A percentile compares a stretch with the other conserved stretches of the same genome.
Conservation (phyloP, 257 asterid genomes). For the Verbena officinalis region DNA sequence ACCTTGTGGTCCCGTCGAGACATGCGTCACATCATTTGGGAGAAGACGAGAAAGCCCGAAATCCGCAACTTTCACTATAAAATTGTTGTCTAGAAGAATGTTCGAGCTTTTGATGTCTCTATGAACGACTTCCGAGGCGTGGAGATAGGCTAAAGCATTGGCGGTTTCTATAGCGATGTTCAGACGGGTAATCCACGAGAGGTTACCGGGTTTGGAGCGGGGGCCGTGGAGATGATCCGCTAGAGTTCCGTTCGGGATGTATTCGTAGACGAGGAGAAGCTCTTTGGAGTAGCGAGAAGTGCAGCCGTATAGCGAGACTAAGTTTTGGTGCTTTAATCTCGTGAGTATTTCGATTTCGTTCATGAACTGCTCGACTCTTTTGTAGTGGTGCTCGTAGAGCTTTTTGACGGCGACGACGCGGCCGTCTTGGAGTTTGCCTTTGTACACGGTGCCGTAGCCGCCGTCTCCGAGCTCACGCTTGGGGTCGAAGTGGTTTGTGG, state of each 20-base stretch:
- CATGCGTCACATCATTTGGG: conserved; percentile 36
- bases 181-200: conserved; percentile 36
- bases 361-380: conserved; percentile 37
- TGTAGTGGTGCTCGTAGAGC: conserved; percentile 35
- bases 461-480: conserved; percentile 42
- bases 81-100: conserved; percentile 37
- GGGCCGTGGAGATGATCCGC: conserved; percentile 44
- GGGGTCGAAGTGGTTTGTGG: conserved; percentile 34
- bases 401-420: conserved; percentile 43
- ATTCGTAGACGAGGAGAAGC: conserved; percentile 45
- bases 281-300: conserved; percentile 25
- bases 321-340: conserved; percentile 39
- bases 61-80: conserved; percentile 39
- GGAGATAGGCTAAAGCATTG: conserved; percentile 37
- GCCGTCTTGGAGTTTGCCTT: conserved; percentile 41
- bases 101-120: conserved; percentile 41
- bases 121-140: conserved; percentile 41
- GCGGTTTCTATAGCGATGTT: conserved; percentile 39
- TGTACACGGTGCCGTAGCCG: conserved; percentile 39
- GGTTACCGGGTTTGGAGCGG: not conserved
- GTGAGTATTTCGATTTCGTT: conserved; percentile 42
- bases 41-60: conserved; percentile 41
- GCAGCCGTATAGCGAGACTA: conserved; percentile 47
- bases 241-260: conserved; percentile 40
- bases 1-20: conserved; percentile 45